Conservation (phyloP, 805 yeast species). For the Hanseniaspora thailandica region DNA sequence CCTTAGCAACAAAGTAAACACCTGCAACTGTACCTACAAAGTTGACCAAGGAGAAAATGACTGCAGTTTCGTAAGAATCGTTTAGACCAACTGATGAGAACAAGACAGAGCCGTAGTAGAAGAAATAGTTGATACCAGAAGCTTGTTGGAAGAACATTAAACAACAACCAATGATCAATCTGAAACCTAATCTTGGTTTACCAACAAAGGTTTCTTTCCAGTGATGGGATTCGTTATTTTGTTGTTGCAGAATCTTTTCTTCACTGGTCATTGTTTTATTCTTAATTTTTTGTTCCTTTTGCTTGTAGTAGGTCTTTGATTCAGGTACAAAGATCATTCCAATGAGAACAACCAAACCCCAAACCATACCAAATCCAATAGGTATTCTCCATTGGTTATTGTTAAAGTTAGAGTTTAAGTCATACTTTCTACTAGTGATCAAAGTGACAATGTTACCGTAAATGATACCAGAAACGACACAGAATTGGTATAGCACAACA, state of each 20-base stretch:
- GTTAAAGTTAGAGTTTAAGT: constrained; percentile 22
- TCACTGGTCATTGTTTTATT: constrained; percentile 32
- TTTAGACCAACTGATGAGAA: constrained; percentile 46
- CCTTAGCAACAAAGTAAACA: constrained; percentile 40
- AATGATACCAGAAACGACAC: constrained; percentile 54
- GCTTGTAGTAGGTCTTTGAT: constrained; percentile 48
- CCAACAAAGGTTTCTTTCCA: constrained; percentile 45
- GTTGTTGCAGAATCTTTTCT: not conserved
- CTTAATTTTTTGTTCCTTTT: constrained; percentile 40
- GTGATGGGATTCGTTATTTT: not conserved
- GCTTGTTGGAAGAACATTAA: constrained; percentile 53
- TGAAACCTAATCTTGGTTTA: constrained; percentile 39
- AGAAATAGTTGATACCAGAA: constrained; percentile 54
- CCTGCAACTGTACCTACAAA: constrained; percentile 45
- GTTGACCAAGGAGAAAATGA: constrained; percentile 45
- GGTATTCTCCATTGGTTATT: constrained; percentile 63
- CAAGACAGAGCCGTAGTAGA: constrained; percentile 54
- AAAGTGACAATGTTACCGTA: constrained; percentile 53
- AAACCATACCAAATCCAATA: constrained; percentile 35
- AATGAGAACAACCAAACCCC: constrained; percentile 36
- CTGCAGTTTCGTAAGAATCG: constrained; percentile 51
- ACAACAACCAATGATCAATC: constrained; percentile 47
- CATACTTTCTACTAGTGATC: constrained; percentile 34
- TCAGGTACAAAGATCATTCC: constrained; percentile 62
- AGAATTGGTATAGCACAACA: constrained; percentile 52